These are phyloP conservation scores for Sergeia podlipaevii DNA, from an alignment of 208 protist genomes.

Conservation along the genomic window DNA sequence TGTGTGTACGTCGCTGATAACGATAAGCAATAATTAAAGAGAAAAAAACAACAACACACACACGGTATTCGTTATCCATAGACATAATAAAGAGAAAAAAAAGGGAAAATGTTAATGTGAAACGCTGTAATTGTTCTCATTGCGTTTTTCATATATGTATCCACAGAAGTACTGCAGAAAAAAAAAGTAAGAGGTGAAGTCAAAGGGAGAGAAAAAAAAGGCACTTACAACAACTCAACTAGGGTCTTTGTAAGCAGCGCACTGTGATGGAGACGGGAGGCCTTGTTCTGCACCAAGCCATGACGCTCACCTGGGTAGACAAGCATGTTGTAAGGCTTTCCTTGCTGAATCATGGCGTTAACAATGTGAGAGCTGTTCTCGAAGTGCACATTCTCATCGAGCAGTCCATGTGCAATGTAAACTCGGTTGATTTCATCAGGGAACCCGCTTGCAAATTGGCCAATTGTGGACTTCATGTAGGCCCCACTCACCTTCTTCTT, in stretches of 20 bases:
- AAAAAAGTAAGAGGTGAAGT: neutral
- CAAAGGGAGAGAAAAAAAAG: neutral
- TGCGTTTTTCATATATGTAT: constrained; percentile 5
- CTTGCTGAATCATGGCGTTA: constrained; percentile 60
- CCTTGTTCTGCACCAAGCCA: constrained; percentile 66
- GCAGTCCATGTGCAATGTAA: constrained; percentile 89
- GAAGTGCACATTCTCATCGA: constrained; percentile 95
- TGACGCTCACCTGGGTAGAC: constrained; percentile 90
- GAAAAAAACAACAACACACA: constrained; percentile 1
- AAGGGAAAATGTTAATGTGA: constrained; percentile 1
- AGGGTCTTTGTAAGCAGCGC: constrained; percentile 69
- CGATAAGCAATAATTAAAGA: too few relatives aligned
- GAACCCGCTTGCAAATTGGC: constrained; percentile 55
- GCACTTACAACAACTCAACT: constrained; percentile 42
- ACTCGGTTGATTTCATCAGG: constrained; percentile 87
- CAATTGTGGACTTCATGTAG: constrained; percentile 63
- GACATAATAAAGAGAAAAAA: neutral
- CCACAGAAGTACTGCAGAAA: too few relatives aligned
- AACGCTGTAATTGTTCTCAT: too few relatives aligned
- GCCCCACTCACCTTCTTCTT: constrained; percentile 25
- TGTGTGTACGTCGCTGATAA: too few relatives aligned
- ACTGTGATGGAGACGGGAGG: constrained; percentile 70
- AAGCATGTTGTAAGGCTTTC: constrained; percentile 84
- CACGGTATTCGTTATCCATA: neutral
- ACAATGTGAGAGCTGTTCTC: constrained; percentile 70